Base-by-base conservation (phyloP, 768 basidiomycete species). In the Kondoa malvinella region DNA sequence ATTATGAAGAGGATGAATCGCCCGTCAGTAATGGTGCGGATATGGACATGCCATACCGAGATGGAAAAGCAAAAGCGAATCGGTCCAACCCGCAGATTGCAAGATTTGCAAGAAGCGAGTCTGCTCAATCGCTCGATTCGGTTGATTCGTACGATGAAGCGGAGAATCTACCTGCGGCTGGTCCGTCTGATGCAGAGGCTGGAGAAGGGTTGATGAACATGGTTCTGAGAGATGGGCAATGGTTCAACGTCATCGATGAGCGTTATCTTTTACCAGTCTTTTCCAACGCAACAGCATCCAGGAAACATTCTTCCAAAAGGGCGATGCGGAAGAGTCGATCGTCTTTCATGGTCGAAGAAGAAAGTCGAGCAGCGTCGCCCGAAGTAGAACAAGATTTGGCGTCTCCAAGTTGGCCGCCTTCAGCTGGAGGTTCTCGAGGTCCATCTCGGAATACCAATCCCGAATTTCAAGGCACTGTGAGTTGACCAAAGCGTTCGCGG, bases 211-310 rank as follows among this genome's bases (percentile, higher is more conserved):
- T 65, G 32, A 31, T 27, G 21, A 12, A 62, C 40, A 76, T 77
- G 76, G 76, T 79, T 1, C 79, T 78, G 74, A 68, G 77, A 14
- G 90, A 94, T 65, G 86, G 88, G 31, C 88, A 89, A 76, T 96
- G 92, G 91, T 96, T 96, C 85, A 91, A 92, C 73, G 82, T 86
- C 58, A 78, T 99, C 50, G 94, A 99, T 77, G 92, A 99, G 78
- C 83, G 90, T 71, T 99, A 94, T 76, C 79, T 99, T 25, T 78
- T 97, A 1, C 92, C 92, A 26, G 73, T 73, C 2, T 75, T 75
- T 58, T 71, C 70, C 30, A 70, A 70, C 59, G 69, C 69, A 15
- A 70, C 69, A n/a, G 69, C 69, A 27, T 70, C 69, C 4, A 61
- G 69, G 64, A 61, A 67, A 58, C 69, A 70, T 62, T 61, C 67